Conservation (phyloP, 192 early-diverging fungal species). For the Powellomyces hirtus region DNA sequence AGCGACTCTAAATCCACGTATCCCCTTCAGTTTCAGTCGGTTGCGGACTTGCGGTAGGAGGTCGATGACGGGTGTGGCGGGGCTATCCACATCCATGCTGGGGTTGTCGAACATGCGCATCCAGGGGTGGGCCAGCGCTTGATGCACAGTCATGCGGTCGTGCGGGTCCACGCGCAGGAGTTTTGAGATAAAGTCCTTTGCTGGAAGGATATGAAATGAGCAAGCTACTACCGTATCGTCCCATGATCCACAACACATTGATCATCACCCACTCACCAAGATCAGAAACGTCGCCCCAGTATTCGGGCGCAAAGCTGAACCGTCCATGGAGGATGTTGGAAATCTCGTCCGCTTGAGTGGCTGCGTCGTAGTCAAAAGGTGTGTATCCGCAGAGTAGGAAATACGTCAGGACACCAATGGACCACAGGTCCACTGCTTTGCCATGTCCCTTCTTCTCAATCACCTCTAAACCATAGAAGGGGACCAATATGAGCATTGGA, state of each 20-base stretch:
- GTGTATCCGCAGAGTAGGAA: slow-evolving; percentile 70
- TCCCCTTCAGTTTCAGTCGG: slow-evolving; percentile 35
- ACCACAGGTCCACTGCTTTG: slow-evolving; percentile 93
- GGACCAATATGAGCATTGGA: too few species aligned
- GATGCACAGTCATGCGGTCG: slow-evolving; percentile 71
- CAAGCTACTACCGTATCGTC: neutral
- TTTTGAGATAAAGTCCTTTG: slow-evolving; percentile 75
- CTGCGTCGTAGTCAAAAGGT: slow-evolving; percentile 47
- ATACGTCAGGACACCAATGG: slow-evolving; percentile 88
- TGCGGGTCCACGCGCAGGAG: slow-evolving; percentile 66
- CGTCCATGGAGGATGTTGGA: slow-evolving; percentile 41
- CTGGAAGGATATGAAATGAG: slow-evolving; percentile 37
- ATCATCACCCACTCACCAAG: slow-evolving; percentile 13
- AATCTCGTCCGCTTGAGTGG: slow-evolving; percentile 43
- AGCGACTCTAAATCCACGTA: slow-evolving; percentile 7
- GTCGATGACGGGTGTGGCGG: slow-evolving; percentile 64
- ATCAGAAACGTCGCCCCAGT: slow-evolving; percentile 73
- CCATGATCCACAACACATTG: neutral
- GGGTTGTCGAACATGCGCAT: slow-evolving; percentile 42
- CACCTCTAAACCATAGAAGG: slow-evolving; percentile 61
- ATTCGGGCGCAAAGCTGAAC: slow-evolving; percentile 52
- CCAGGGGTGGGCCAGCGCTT: slow-evolving; percentile 87
- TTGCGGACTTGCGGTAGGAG: slow-evolving; percentile 79
- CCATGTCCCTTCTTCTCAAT: slow-evolving; percentile 79
- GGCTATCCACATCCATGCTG: neutral